phyloP scores from a whole-genome alignment of 495 filamentous ascomycete species.

The Halenospora varia region DNA sequence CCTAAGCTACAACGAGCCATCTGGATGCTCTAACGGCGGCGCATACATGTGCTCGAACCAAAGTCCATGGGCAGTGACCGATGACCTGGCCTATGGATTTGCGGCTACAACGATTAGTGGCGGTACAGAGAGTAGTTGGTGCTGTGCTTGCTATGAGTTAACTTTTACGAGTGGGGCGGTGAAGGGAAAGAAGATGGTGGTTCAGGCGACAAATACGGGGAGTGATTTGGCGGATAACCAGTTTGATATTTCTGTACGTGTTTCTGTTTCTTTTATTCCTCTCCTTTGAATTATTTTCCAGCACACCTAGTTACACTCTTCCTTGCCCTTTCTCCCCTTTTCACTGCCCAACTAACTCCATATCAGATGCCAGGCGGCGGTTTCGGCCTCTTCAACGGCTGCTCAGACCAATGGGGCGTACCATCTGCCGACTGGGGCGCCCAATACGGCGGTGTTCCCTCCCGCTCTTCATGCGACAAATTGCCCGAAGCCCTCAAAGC shows the following conservation, averaged over 20 bases:
- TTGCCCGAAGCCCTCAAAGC: constrained; percentile 54
- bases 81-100: constrained; percentile 55
- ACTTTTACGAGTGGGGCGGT: constrained; percentile 58
- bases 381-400: constrained; percentile 59
- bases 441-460: constrained; percentile 56
- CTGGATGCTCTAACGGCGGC: constrained; percentile 47
- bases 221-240: constrained; percentile 36
- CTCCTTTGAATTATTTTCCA: background rate
- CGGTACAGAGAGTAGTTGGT: constrained; percentile 52
- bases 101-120: constrained; percentile 54
- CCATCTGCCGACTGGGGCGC: constrained; percentile 55
- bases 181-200: constrained; percentile 58
- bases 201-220: constrained; percentile 61
- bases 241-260: constrained; percentile 34
- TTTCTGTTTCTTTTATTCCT: background rate
- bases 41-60: constrained; percentile 63
- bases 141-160: constrained; percentile 65
- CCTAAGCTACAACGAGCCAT: constrained; percentile 40
- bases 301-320: background rate
- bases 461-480: constrained; percentile 44
- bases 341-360: background rate
- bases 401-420: constrained; percentile 56
- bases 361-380: constrained; percentile 60
- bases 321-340: background rate
- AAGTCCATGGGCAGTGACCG: constrained; percentile 58